Evolutionary conservation across 2,329 filamentous ascomycete genomes (phyloP), one percentile per base, ranked within the genome.

Genomic region (Myriosclerotinia curreyana): DNA sequence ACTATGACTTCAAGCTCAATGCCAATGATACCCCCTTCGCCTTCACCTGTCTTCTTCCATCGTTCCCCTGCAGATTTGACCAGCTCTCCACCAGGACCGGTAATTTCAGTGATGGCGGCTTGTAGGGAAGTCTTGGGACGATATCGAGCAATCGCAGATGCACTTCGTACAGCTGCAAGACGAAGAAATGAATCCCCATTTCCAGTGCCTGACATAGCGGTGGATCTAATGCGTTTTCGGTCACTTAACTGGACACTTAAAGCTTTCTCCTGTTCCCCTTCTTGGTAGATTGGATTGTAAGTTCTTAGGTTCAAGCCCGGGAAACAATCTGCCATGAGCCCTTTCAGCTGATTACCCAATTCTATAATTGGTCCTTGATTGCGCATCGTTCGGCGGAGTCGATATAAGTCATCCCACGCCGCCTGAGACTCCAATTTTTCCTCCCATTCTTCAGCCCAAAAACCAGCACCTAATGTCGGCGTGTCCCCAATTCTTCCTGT

Each of bases 121-220:
- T 82, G 75, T 0, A 89, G 79, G 0, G 86, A 74, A 20, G 68
- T 71, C 15, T 66, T 66, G 3, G 65, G 64, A n/a, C 71, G 66
- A 52, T 90, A 95, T 15, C 88, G 83, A 22, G 88, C 86, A 69
- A 93, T 88, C 0, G 91, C 86, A 1, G 85, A 88, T 0, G 88
- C 86, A 0, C 90, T 93, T 40, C 90, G 85, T 0, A 83, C 85
- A 1, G 92, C 92, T 17, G 81, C 83, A 2, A 86, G 79, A 5
- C 91, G 86, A 20, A 96, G 80, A 74, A 96, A 96, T 0, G 90
- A 91, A 76, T 96, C 92, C 0, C 93, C 92, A 70, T 96, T 96
- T 0, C 92, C 93, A 0, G 92, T 94, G 0, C 91, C 90, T 0
- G 90, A 94, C 12, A 91, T 78, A 0, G 82, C 90, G 73, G 84